Evolutionary conservation across 495 filamentous ascomycete species (phyloP).

Genomic region (Neurospora sp.): DNA sequence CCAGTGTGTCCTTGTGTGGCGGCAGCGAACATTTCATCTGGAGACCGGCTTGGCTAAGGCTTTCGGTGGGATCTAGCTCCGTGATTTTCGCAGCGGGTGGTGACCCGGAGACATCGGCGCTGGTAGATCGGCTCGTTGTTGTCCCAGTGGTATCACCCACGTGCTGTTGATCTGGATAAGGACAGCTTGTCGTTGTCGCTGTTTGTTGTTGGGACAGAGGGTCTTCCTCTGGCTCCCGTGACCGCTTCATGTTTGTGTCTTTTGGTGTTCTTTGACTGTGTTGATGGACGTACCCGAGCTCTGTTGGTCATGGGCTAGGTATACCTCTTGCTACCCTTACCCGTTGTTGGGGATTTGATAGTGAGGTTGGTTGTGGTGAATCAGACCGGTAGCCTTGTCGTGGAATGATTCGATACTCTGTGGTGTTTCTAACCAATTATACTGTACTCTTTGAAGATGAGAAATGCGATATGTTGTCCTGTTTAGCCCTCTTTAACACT

Average conservation of each 20-base stretch:
- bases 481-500: background rate
- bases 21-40: slow-evolving; percentile 73
- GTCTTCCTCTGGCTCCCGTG: slow-evolving; percentile 40
- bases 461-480: background rate
- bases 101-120: slow-evolving; percentile 4
- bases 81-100: slow-evolving; percentile 32
- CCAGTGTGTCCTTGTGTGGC: slow-evolving; percentile 57
- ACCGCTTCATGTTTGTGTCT: slow-evolving; percentile 36
- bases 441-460: background rate
- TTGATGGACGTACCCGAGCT: background rate
- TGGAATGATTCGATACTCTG: background rate
- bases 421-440: background rate
- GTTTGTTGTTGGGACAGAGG: slow-evolving; percentile 5
- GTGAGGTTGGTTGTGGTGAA: background rate
- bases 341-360: background rate
- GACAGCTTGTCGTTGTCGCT: background rate
- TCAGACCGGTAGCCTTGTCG: background rate
- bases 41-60: slow-evolving; percentile 9
- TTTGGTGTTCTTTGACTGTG: background rate
- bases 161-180: background rate
- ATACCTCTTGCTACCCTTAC: background rate
- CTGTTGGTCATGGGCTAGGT: background rate
- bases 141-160: background rate
- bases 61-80: slow-evolving; percentile 28
- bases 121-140: background rate